Evolutionary conservation across 305 asterid species (phyloP), one percentile per base, ranked within the genome.

Genomic region (Fraxinus sp.): DNA sequence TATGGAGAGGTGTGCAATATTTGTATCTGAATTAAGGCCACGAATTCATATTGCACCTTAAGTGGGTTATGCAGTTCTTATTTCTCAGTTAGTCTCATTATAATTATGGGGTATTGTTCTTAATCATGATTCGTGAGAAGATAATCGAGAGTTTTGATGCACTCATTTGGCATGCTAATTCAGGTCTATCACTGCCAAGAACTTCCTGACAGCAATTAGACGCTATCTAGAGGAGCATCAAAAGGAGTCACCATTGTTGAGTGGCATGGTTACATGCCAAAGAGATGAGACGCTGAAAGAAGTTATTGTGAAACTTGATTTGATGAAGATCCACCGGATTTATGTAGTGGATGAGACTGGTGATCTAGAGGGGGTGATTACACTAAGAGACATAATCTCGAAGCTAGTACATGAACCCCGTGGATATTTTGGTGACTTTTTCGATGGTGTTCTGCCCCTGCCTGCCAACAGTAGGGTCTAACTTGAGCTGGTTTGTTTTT

Each of bases 391-490:
- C 94, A 94, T 95, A 72, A 95, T 95, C 71, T 94, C 98, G 8
- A 95, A 88, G 89, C 91, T 95, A 22, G 98, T 95, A 10, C 98
- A 95, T 32, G 98, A 95, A 82, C 98, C 98, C 55, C 95, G 94
- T 1, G 98, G 98, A 5, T 95, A 95, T 86, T 95, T 95, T 7
- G 98, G 98, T 1, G 98, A 95, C 86, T 95, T 95, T 93, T 95
- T 95, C 57, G 98, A 95, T 30, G 98, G 98, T 5, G 98, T 95
- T 82, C 78, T 95, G 86, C 98, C 98, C 0, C 86, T 92, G 86
- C 98, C 98, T 32, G 89, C 93, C 9, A 91, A 93, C 82, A 92
- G 96, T 87, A 90, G 98, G 91, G 98, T 95, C 87, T 94, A 77
- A 89, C 77, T 33, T 32, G 20, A 41, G 80, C 39, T 66, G 39